Evolutionary conservation across 495 filamentous ascomycete species (phyloP).

Genomic region (Aspergillus sparsus): DNA sequence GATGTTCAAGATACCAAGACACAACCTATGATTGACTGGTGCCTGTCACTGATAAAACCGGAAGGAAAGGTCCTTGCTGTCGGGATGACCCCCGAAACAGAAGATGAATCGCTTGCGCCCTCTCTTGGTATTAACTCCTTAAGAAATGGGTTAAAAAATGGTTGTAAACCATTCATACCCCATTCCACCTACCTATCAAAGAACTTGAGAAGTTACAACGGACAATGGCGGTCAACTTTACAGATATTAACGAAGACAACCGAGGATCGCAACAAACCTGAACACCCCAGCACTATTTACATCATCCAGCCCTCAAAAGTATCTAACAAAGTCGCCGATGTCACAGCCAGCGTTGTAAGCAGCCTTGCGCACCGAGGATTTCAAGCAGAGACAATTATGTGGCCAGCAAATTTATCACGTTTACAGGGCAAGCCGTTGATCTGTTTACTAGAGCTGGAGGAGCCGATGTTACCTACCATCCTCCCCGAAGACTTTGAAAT

Average conservation of each 20-base stretch:
- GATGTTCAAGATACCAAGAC: not conserved
- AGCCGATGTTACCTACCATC: not conserved
- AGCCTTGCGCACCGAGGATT: not conserved
- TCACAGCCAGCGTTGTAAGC: not conserved
- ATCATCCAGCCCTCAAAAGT: not conserved
- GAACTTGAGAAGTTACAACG: not conserved
- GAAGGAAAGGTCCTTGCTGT: not conserved
- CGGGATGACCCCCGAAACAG: not conserved
- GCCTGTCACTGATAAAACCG: not conserved
- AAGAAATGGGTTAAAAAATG: not conserved
- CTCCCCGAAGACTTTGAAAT: not conserved
- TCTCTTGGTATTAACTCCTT: not conserved
- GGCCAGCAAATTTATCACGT: not conserved
- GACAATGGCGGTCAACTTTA: not conserved
- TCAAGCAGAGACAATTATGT: not conserved
- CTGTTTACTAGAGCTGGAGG: conserved; percentile 8
- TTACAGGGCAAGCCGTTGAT: conserved; percentile 5
- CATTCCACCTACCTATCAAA: not conserved
- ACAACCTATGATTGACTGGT: not conserved
- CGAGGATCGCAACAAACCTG: not conserved
- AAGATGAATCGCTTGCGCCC: too few species aligned
- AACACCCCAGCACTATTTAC: not conserved
- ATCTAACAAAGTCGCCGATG: not conserved
- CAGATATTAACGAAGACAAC: not conserved
- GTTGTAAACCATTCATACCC: not conserved